Base-by-base conservation (phyloP, 495 filamentous ascomycete genomes). In the Oidiodendron maius region DNA sequence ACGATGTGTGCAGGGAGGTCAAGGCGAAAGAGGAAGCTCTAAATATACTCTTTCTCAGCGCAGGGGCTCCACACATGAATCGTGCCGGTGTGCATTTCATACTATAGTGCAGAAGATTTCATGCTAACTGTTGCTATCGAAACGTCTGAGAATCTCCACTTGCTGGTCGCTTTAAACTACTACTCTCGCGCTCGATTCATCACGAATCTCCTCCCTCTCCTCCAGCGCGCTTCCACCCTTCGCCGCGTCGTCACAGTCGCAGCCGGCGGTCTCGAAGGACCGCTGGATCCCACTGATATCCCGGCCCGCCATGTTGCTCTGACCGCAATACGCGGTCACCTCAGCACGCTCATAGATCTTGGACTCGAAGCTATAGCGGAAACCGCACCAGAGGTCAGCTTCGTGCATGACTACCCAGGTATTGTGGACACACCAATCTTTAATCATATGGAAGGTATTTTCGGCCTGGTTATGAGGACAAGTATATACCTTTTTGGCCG, bases 341-440 rank as follows among this genome's bases (percentile, higher is more conserved):
- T n/a, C n/a, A n/a, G n/a, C n/a, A 60, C 57, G 24, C 47, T 56
- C 25, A 64, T 56, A 13, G 56, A 59, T 16, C 52, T 62, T 8
- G 59, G 57, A 13, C 58, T 71, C 28, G 65, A 69, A 30, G 51
- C 61, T 13, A 39, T 71, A 0, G 63, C 68, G 0, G 42, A 46
- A 1, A 25, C 18, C 0, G 37, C 65, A 20, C 66, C 61, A 0
- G 42, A 25, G 0, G 57, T 71, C 4, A 62, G 57, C 30, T 71
- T 67, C 41, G 49, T 71, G 4, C 68, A 71, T 44, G 55, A 52
- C 17, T 71, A 60, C 48, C 70, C 69, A 3, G 68, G 70, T 1
- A 48, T 68, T 4, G 68, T 71, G 0, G 41, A 50, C 2, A 70
- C 71, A 10, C n/a, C n/a, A n/a, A n/a, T n/a, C n/a, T n/a, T n/a